These are phyloP conservation scores for Colletotrichum liriopes DNA, from an alignment of 2,329 filamentous ascomycete genomes.

Conservation along the genomic window DNA sequence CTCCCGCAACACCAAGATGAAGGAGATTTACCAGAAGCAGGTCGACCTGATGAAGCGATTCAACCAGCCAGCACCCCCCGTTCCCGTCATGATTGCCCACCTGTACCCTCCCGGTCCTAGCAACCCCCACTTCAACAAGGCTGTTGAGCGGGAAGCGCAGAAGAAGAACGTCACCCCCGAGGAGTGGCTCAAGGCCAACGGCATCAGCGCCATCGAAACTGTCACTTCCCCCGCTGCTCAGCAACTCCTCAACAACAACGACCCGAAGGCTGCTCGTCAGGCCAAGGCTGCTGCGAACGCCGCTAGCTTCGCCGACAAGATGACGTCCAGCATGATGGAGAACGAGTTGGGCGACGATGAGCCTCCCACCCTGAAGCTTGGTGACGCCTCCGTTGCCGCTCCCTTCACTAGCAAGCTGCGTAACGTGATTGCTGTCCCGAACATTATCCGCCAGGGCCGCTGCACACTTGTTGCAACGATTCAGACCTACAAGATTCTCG, in stretches of 20 bases:
- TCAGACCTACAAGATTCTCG: conserved; percentile 99
- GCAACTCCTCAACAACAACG: conserved; percentile 66
- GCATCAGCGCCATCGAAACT: conserved; percentile 71
- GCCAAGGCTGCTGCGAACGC: conserved; percentile 81
- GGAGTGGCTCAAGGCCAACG: conserved; percentile 69
- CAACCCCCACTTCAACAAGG: conserved; percentile 96
- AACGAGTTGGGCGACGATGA: conserved; percentile 89
- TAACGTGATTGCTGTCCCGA: conserved; percentile 96
- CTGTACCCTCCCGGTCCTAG: conserved; percentile 90
- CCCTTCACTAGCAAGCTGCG: conserved; percentile 98
- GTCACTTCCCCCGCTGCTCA: conserved; percentile 78
- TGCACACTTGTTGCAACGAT: conserved; percentile 98
- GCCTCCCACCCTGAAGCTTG: conserved; percentile 95
- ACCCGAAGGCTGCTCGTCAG: conserved; percentile 71
- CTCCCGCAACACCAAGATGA: conserved; percentile 95
- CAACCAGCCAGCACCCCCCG: conserved; percentile 93
- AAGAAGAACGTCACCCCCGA: conserved; percentile 80
- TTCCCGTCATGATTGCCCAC: conserved; percentile 93
- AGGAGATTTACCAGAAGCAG: conserved; percentile 98
- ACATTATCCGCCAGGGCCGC: conserved; percentile 97
- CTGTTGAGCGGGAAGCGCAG: conserved; percentile 87
- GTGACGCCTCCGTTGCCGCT: conserved; percentile 96
- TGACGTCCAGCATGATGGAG: conserved; percentile 91
- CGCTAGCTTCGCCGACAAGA: conserved; percentile 85
- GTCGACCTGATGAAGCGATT: conserved; percentile 92